Evolutionary conservation across 2,329 filamentous ascomycete genomes (phyloP).

Genomic region (Cadophora sp.): DNA sequence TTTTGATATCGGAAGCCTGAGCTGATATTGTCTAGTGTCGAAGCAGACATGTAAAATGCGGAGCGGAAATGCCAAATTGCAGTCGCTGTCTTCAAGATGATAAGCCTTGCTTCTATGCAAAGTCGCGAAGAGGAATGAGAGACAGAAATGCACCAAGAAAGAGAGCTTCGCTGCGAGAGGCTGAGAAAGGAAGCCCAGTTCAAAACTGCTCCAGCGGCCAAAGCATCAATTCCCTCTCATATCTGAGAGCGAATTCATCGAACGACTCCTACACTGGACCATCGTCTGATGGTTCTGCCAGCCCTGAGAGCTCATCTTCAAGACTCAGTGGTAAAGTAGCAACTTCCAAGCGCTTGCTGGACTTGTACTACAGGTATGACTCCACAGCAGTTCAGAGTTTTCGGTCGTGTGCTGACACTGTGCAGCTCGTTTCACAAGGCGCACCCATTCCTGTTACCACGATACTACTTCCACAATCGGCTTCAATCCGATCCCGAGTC

Average conservation of each 20-base stretch:
- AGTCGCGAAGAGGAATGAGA: slow-evolving; percentile 53
- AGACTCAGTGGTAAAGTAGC: slow-evolving; percentile 24
- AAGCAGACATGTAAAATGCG: slow-evolving; percentile 53
- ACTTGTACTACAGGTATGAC: slow-evolving; percentile 38
- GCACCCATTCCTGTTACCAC: slow-evolving; percentile 48
- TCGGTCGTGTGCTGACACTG: slow-evolving; percentile 36
- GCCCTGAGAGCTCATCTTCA: slow-evolving; percentile 31
- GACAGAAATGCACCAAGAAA: slow-evolving; percentile 36
- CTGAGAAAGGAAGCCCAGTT: slow-evolving; percentile 17
- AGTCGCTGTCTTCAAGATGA: slow-evolving; percentile 50
- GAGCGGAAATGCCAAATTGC: slow-evolving; percentile 51
- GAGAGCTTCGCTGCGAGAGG: slow-evolving; percentile 26
- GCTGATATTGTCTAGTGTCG: slow-evolving; percentile 40
- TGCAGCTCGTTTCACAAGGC: slow-evolving; percentile 45
- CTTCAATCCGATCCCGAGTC: slow-evolving; percentile 45
- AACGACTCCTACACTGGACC: slow-evolving; percentile 27
- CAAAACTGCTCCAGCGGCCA: slow-evolving; percentile 2
- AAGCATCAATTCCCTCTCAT: background rate
- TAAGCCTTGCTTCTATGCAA: slow-evolving; percentile 54
- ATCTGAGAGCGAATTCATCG: slow-evolving; percentile 16
- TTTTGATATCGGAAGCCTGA: slow-evolving; percentile 52
- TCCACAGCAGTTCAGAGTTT: slow-evolving; percentile 21
- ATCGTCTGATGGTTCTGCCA: slow-evolving; percentile 30
- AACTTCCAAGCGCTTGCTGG: slow-evolving; percentile 36
- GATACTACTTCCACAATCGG: slow-evolving; percentile 43